Conservation (phyloP, 441 rosid species). For the Eugenia klotzschiana region DNA sequence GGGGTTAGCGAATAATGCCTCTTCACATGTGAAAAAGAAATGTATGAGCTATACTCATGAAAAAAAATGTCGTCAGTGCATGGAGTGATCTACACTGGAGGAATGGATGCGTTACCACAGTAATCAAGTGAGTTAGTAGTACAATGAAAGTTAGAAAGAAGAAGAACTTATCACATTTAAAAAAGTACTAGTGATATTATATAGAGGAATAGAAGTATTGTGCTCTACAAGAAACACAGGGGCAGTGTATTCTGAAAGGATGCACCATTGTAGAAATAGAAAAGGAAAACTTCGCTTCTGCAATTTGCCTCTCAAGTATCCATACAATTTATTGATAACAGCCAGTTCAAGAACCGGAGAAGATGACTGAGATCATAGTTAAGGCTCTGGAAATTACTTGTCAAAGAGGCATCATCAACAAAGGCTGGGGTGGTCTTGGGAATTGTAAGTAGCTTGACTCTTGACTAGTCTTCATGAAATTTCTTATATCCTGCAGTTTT, state of each 20-base stretch:
- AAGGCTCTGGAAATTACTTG: constrained; percentile 27
- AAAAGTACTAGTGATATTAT: background rate
- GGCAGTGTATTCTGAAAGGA: background rate
- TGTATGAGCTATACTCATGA: background rate
- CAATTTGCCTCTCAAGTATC: background rate
- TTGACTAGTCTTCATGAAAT: background rate
- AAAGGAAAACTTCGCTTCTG: background rate
- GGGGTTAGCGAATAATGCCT: background rate
- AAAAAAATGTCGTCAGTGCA: background rate
- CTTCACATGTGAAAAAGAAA: background rate
- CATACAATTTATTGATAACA: background rate
- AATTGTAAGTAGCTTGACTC: constrained; percentile 15
- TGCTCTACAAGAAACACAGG: background rate
- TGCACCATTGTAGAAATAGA: background rate
- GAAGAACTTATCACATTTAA: background rate
- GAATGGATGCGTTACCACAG: background rate
- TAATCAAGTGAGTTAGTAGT: background rate
- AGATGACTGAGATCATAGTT: constrained; percentile 40
- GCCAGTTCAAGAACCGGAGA: constrained; percentile 42
- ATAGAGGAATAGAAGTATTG: background rate
- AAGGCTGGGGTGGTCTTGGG: constrained; percentile 58
- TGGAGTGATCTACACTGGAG: background rate
- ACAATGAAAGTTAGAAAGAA: background rate
- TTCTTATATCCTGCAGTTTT: background rate
- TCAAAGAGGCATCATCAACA: constrained; percentile 45